Evolutionary conservation across 164 flowering plant genomes (phyloP).

Genomic region (Cinnamomum chago): DNA sequence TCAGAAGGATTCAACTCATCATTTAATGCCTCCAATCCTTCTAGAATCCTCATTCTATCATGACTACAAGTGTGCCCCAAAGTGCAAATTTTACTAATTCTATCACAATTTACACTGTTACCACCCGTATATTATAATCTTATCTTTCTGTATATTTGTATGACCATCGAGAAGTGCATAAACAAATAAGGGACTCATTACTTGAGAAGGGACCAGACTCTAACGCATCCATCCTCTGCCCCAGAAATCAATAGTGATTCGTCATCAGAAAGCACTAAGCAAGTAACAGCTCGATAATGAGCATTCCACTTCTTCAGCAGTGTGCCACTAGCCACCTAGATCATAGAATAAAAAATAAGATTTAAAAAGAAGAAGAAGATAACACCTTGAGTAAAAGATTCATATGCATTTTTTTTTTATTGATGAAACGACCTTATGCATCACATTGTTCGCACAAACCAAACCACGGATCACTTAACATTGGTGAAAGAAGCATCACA

Average conservation of each 20-base stretch:
- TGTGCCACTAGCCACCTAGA: slow-evolving; percentile 71
- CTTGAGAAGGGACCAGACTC: slow-evolving; percentile 78
- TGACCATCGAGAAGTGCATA: not conserved
- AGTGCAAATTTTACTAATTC: not conserved
- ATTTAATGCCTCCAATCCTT: not conserved
- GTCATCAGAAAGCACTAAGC: slow-evolving; percentile 67
- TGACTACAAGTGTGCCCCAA: not conserved
- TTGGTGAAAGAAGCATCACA: not conserved
- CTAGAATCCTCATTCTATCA: not conserved
- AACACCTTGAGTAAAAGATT: no score
- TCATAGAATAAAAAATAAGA: slow-evolving; percentile 5
- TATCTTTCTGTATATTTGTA: not conserved
- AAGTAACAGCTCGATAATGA: slow-evolving; percentile 71
- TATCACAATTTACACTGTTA: not conserved
- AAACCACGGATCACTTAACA: not conserved
- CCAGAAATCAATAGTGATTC: slow-evolving; percentile 77
- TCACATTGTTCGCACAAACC: not conserved
- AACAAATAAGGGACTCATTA: slow-evolving; percentile 19
- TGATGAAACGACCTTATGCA: no score
- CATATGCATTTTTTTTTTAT: no score
- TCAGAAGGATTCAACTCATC: not conserved
- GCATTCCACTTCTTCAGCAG: slow-evolving; percentile 81
- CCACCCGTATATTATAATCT: not conserved
- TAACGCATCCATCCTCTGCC: slow-evolving; percentile 70
- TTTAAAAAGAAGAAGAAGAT: no score